These are phyloP conservation scores for Pyrus communis DNA, from an alignment of 306 rosid species.

Conservation along the genomic window DNA sequence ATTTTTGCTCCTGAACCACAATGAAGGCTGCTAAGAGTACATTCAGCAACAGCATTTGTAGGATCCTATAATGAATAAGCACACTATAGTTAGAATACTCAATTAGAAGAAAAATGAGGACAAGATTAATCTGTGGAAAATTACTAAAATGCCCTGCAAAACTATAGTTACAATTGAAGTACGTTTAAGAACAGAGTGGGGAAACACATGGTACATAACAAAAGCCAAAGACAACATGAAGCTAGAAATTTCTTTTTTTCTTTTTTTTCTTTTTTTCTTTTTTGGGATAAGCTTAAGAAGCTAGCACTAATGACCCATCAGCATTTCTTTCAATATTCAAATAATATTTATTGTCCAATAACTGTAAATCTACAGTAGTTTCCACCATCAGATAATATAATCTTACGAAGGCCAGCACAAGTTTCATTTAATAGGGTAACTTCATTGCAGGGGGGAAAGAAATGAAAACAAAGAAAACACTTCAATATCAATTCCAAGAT, in stretches of 20 bases:
- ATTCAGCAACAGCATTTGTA: conserved; percentile 36
- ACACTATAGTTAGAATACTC: not conserved
- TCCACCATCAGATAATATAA: not conserved
- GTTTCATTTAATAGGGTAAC: not conserved
- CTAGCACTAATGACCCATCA: not conserved
- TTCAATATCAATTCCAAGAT: not conserved
- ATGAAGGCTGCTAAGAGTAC: conserved; percentile 38
- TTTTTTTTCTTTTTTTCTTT: not conserved
- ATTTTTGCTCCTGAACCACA: conserved; percentile 84
- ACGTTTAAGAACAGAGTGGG: not conserved
- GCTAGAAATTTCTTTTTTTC: not conserved
- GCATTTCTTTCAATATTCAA: not conserved
- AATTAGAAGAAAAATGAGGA: not conserved
- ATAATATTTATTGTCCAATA: not conserved
- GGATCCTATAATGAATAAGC: conserved; percentile 31
- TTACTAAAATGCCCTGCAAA: not conserved
- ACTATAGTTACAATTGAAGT: not conserved
- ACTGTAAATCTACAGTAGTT: not conserved
- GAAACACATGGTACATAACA: not conserved
- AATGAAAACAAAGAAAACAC: not conserved
- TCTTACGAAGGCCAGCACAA: not conserved
- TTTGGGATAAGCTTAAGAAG: not conserved
- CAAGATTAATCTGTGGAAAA: not conserved
- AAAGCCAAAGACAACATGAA: not conserved
- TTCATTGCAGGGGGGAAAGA: not conserved